Conservation (phyloP, 331 rosid genomes). For the Quercus lobata region DNA sequence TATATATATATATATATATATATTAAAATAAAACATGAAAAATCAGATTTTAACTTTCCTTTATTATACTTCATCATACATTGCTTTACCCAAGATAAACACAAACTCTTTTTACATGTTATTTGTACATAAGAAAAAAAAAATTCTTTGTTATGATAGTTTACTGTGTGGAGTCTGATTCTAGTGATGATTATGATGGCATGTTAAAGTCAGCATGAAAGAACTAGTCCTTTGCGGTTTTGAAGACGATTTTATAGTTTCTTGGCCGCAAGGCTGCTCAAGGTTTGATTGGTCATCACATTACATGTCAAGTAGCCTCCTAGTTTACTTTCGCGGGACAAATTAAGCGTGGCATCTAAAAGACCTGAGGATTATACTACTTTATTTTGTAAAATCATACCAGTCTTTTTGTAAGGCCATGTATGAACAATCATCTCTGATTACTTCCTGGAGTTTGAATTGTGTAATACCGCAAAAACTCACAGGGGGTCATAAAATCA, state of each 20-base stretch:
- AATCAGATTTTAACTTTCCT: too few species aligned
- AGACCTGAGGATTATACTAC: neutral
- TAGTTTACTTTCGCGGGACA: neutral
- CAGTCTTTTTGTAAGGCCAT: neutral
- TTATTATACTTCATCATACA: too few species aligned
- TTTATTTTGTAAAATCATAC: neutral
- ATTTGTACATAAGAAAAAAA: too few species aligned
- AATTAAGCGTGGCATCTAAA: neutral
- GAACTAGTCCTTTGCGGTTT: neutral
- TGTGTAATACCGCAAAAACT: neutral
- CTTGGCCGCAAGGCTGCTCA: neutral
- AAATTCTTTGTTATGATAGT: neutral
- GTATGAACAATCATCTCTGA: neutral
- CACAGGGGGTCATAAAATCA: neutral
- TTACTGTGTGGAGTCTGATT: neutral
- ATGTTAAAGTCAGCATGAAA: neutral
- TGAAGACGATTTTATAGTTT: neutral
- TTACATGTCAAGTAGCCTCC: neutral
- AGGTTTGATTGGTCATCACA: neutral
- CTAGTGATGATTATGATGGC: neutral
- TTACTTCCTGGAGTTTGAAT: neutral
- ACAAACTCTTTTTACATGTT: too few species aligned
- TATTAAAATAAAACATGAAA: too few species aligned
- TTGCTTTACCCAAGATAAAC: too few species aligned
- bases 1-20: too few species aligned